Evolutionary conservation across 306 rosid species (phyloP), one percentile per base, ranked within the genome.

Genomic region (Aeschynomene evenia): DNA sequence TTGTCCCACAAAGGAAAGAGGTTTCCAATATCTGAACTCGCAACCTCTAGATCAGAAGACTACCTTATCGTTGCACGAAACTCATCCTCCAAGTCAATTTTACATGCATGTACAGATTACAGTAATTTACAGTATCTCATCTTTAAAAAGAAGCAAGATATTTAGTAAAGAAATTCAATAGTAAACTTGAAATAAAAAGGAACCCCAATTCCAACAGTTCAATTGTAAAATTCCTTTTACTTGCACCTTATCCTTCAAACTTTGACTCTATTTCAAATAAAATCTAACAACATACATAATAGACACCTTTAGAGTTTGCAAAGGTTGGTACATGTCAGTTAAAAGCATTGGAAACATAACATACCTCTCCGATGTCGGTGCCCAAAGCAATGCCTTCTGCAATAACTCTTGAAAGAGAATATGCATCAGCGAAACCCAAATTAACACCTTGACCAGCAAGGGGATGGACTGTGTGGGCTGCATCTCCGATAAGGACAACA

Each of bases 401-500:
- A 69, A 94, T 85, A 62, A 85, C 63, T 84, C 70, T 84, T 16
- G 98, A 81, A 73, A 94, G 96, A 64, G 92, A 76, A 72, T 63
- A 80, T 29, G 95, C 97, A 64, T 90, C 96, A 54, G 92, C 96
- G 57, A 90, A 94, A 66, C 98, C 98, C 77, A 90, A 66, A 85
- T 94, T 90, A 64, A 94, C 98, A 52, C 97, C 97, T 86, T 88
- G 98, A 73, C 97, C 98, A 53, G 96, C 98, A 81, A 94, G 85
- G 55, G 98, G 96, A 72, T 90, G 98, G 74, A 94, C 89, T 7
- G 92, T 90, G 80, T 94, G 98, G 14, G 97, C 96, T 23, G 97
- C 96, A 80, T 94, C 97, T 9, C 97, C 97, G n/a, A 94, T 79
- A 31, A 90, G 83, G 76, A 83, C 92, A 24, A 90, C 87, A 2